phyloP scores from a whole-genome alignment of 2,329 filamentous ascomycete genomes.

The Alternaria alternata region DNA sequence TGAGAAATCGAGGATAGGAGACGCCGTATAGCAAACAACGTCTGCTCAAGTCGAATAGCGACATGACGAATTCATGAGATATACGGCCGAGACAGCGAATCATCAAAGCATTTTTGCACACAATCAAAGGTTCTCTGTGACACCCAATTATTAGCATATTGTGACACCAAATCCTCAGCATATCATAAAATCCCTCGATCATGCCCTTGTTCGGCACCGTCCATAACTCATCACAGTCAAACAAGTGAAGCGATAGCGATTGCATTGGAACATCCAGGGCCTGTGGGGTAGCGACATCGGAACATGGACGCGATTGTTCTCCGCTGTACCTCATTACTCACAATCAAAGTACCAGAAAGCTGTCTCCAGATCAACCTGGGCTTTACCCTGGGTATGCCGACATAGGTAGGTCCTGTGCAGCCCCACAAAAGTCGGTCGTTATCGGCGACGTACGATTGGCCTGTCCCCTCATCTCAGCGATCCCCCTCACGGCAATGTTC shows the following conservation, averaged over 20 bases:
- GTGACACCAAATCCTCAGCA: neutral
- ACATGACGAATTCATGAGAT: neutral
- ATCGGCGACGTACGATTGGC: slow-evolving; percentile 16
- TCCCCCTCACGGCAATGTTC: slow-evolving; percentile 3
- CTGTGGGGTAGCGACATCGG: neutral
- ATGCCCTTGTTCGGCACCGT: neutral
- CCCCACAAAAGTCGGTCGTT: slow-evolving; percentile 13
- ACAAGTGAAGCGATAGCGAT: neutral
- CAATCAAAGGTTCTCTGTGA: neutral
- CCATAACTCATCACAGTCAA: neutral
- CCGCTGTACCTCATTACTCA: neutral
- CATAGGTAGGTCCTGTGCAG: slow-evolving; percentile 1
- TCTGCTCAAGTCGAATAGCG: neutral
- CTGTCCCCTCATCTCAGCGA: neutral
- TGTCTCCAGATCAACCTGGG: neutral
- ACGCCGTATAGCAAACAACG: neutral
- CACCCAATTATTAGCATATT: neutral
- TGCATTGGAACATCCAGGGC: neutral
- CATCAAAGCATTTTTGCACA: neutral
- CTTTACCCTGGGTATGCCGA: neutral
- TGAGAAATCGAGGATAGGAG: neutral
- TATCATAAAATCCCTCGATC: neutral
- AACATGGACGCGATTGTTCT: neutral
- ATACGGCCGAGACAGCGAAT: neutral
- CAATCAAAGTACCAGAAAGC: neutral